These are phyloP conservation scores for Kwoniella pini DNA, from an alignment of 768 basidiomycete genomes.

Conservation along the genomic window DNA sequence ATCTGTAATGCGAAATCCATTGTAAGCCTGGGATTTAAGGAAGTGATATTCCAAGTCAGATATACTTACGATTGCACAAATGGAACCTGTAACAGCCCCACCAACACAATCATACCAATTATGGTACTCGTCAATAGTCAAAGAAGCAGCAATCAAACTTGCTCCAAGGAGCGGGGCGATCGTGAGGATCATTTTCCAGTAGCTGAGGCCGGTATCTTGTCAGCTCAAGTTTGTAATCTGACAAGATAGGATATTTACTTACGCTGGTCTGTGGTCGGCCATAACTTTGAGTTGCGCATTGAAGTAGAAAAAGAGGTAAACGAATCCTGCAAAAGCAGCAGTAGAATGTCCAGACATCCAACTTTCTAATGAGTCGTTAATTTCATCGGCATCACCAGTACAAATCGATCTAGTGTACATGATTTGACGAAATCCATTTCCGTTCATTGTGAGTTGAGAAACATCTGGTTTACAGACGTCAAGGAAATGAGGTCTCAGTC, in stretches of 20 bases:
- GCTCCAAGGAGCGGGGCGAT: constrained; percentile 64
- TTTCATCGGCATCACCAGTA: constrained; percentile 62
- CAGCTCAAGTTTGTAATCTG: too few species aligned
- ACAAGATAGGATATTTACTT: too few species aligned
- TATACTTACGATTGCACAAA: constrained; percentile 57
- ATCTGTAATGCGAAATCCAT: constrained; percentile 18
- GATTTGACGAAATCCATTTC: constrained; percentile 59
- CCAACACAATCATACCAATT: constrained; percentile 64
- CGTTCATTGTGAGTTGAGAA: constrained; percentile 49
- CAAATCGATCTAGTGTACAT: constrained; percentile 63
- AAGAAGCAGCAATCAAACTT: constrained; percentile 61
- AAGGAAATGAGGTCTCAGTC: constrained; percentile 29
- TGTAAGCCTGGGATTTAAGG: background rate
- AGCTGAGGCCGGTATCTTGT: too few species aligned
- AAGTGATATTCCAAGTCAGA: too few species aligned
- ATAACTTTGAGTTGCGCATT: constrained; percentile 65
- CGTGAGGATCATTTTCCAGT: constrained; percentile 66
- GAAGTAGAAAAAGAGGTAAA: constrained; percentile 56
- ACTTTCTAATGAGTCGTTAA: constrained; percentile 63
- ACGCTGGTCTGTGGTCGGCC: constrained; percentile 63
- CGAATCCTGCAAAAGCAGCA: constrained; percentile 59
- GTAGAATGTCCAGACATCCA: constrained; percentile 62
- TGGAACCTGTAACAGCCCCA: constrained; percentile 61
- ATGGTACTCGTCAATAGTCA: constrained; percentile 64
- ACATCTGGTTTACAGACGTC: constrained; percentile 61